These are phyloP conservation scores for Podaxis sp. DNA, from an alignment of 768 basidiomycete species.

Conservation along the genomic window DNA sequence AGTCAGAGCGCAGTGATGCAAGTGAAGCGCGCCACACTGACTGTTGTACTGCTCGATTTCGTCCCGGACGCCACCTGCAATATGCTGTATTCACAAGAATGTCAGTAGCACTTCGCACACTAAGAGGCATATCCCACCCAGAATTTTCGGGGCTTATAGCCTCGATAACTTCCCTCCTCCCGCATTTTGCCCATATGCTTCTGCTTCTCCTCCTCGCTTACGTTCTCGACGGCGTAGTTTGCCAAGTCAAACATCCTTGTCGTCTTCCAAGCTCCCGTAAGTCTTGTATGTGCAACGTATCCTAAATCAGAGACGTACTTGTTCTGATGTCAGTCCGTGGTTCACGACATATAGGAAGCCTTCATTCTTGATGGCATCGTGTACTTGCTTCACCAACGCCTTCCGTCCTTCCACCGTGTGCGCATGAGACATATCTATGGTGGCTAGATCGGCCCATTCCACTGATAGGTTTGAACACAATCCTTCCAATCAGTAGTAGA, in stretches of 20 bases:
- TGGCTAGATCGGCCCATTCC: slow-evolving; percentile 38
- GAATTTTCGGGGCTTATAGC: slow-evolving; percentile 48
- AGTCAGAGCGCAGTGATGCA: neutral
- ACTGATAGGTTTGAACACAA: slow-evolving; percentile 12
- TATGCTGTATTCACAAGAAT: slow-evolving; percentile 25
- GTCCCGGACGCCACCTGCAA: slow-evolving; percentile 36
- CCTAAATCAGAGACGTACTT: slow-evolving; percentile 23
- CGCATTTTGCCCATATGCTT: slow-evolving; percentile 34
- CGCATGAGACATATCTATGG: slow-evolving; percentile 42
- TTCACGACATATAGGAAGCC: slow-evolving; percentile 48
- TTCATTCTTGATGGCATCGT: slow-evolving; percentile 33
- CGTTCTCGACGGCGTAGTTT: slow-evolving; percentile 36
- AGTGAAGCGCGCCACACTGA: slow-evolving; percentile 16
- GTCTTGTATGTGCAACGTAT: neutral
- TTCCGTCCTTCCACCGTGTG: slow-evolving; percentile 30
- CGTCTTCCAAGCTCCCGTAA: slow-evolving; percentile 1
- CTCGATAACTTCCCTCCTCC: slow-evolving; percentile 42
- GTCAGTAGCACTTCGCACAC: neutral
- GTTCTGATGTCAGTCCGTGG: slow-evolving; percentile 38
- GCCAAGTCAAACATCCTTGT: slow-evolving; percentile 45
- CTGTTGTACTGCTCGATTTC: slow-evolving; percentile 40
- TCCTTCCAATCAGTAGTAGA: neutral
- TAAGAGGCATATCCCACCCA: slow-evolving; percentile 30
- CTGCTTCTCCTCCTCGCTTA: slow-evolving; percentile 38
- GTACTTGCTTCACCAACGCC: slow-evolving; percentile 31